These are phyloP conservation scores for Sordariomycetes sp. DNA, from an alignment of 2,329 filamentous ascomycete species.

Conservation along the genomic window DNA sequence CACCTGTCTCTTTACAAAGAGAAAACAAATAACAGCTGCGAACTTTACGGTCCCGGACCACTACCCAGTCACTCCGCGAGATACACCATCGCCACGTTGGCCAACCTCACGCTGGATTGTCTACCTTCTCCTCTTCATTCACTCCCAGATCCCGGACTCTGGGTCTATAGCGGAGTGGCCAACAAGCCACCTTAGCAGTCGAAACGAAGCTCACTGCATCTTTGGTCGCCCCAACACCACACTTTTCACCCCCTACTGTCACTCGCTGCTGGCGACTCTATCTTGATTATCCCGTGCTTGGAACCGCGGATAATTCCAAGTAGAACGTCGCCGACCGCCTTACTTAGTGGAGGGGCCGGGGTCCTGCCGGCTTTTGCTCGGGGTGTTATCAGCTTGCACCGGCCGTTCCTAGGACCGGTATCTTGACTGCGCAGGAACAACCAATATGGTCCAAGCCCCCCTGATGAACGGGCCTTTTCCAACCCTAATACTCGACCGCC, in stretches of 20 bases:
- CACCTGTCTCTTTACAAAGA: background rate
- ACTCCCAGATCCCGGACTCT: slow-evolving; percentile 83
- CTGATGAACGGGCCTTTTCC: background rate
- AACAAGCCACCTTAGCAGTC: slow-evolving; percentile 92
- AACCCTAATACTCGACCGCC: background rate
- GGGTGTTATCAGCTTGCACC: background rate
- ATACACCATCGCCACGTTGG: slow-evolving; percentile 20
- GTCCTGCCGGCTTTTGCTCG: slow-evolving; percentile 1
- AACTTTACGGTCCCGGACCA: background rate
- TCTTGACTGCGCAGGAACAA: background rate
- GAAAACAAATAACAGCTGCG: background rate
- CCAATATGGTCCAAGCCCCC: background rate
- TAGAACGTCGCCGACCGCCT: background rate
- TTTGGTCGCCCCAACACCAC: background rate
- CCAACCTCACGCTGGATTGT: slow-evolving; percentile 18
- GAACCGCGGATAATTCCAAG: background rate
- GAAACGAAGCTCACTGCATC: background rate
- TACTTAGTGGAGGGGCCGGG: slow-evolving; percentile 1
- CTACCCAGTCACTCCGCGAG: background rate
- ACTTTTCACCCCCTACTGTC: background rate
- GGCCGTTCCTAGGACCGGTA: background rate
- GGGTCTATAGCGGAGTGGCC: slow-evolving; percentile 94
- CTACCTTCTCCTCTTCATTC: slow-evolving; percentile 30
- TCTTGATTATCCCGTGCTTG: background rate
- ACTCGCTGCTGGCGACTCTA: background rate